Conservation (phyloP, 2,329 filamentous ascomycete genomes). For the Talaromyces verruculosus region DNA sequence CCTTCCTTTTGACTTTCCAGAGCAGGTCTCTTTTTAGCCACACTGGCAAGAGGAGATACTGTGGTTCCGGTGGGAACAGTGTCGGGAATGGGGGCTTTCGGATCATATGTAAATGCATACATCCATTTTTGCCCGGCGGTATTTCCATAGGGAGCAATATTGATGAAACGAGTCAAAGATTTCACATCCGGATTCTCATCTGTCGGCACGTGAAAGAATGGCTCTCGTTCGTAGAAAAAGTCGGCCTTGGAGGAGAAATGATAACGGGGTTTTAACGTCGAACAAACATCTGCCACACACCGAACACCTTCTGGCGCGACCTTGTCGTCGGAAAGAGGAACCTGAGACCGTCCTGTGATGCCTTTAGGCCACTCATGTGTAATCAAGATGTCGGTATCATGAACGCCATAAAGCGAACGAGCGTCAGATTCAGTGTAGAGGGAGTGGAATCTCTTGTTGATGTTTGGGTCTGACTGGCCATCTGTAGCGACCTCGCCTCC, state of each 20-base stretch:
- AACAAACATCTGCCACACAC: slow-evolving; percentile 74
- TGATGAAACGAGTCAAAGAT: slow-evolving; percentile 82
- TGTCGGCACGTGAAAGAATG: slow-evolving; percentile 71
- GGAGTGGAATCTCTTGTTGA: slow-evolving; percentile 68
- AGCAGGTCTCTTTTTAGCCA: slow-evolving; percentile 59
- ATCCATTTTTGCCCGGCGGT: slow-evolving; percentile 66
- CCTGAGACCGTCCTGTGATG: slow-evolving; percentile 68
- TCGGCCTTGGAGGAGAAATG: slow-evolving; percentile 73
- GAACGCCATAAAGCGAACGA: slow-evolving; percentile 70
- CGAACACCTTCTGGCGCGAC: slow-evolving; percentile 57
- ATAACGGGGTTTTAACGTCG: slow-evolving; percentile 82
- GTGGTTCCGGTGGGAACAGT: slow-evolving; percentile 70
- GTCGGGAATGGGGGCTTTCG: slow-evolving; percentile 59
- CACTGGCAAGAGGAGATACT: slow-evolving; percentile 61
- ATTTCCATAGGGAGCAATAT: slow-evolving; percentile 77
- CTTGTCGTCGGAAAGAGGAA: slow-evolving; percentile 57
- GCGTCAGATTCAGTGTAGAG: slow-evolving; percentile 76
- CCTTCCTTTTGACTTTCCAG: slow-evolving; percentile 38
- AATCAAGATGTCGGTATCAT: slow-evolving; percentile 80
- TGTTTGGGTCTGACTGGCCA: slow-evolving; percentile 41
- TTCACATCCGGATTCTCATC: slow-evolving; percentile 56
- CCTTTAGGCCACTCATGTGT: slow-evolving; percentile 82
- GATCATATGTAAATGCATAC: slow-evolving; percentile 66
- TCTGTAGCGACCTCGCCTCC: slow-evolving; percentile 68
- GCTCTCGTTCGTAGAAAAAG: slow-evolving; percentile 86